phyloP scores from a whole-genome alignment of 306 rosid species.

The Quercus agrifolia region DNA sequence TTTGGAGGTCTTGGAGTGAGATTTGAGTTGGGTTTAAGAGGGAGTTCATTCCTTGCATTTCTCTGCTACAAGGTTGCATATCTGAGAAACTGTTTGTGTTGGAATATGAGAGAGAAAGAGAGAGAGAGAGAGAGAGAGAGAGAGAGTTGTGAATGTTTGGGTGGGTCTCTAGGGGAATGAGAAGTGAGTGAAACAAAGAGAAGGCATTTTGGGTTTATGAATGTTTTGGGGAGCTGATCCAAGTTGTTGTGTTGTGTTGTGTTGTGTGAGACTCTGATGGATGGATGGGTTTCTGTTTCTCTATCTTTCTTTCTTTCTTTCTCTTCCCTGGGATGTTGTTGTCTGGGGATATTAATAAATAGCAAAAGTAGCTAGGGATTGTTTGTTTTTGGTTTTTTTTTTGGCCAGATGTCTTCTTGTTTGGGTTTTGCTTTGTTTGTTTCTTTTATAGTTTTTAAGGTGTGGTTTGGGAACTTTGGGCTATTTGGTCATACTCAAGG shows the following conservation, averaged over 20 bases:
- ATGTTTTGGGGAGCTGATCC: not conserved
- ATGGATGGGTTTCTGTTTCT: not conserved
- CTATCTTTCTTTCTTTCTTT: not conserved
- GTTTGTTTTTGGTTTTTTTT: not conserved
- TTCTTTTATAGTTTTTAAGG: too few relatives aligned
- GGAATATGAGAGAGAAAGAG: not conserved
- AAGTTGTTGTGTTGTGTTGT: not conserved
- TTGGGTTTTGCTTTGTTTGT: too few relatives aligned
- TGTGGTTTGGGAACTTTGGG: too few relatives aligned
- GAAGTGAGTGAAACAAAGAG: not conserved
- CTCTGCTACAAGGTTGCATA: slow-evolving; percentile 67
- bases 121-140: not conserved
- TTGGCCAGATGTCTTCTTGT: too few relatives aligned
- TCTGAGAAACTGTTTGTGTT: not conserved
- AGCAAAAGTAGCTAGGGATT: slow-evolving; percentile 6
- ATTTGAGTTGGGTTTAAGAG: slow-evolving; percentile 53
- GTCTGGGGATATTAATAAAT: slow-evolving; percentile 21
- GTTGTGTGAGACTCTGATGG: too few relatives aligned
- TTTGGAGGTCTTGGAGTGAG: slow-evolving; percentile 54
- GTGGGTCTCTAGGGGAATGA: not conserved
- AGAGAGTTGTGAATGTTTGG: too few relatives aligned
- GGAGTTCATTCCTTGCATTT: slow-evolving; percentile 66
- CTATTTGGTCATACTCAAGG: too few relatives aligned
- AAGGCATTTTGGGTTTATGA: not conserved
- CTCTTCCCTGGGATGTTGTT: not conserved